These are phyloP conservation scores for Pseudopyrenochaeta lycopersici DNA, from an alignment of 2,329 filamentous ascomycete genomes.

Conservation along the genomic window DNA sequence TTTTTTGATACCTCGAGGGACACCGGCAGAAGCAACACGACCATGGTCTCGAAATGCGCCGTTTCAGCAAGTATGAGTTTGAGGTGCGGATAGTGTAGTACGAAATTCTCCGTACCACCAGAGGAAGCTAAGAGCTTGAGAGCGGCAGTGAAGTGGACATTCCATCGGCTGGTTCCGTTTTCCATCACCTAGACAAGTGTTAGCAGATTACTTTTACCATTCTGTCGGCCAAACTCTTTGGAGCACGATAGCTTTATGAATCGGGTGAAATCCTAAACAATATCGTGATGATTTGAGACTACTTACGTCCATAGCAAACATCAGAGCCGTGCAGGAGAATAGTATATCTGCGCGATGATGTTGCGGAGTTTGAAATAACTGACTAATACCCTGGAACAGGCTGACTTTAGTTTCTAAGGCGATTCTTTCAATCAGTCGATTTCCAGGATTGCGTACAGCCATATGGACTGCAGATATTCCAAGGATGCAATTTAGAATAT, in stretches of 20 bases:
- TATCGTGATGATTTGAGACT: too few species aligned
- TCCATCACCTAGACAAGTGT: conserved; percentile 23
- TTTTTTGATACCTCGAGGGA: conserved; percentile 20
- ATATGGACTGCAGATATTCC: conserved; percentile 32
- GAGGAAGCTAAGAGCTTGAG: conserved; percentile 25
- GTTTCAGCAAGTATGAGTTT: conserved; percentile 17
- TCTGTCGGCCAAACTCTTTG: not conserved
- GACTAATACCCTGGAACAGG: conserved; percentile 27
- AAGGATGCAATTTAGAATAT: conserved; percentile 28
- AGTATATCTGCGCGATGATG: conserved; percentile 25
- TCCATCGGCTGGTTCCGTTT: conserved; percentile 27
- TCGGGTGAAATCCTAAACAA: too few species aligned
- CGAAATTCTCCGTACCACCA: conserved; percentile 28
- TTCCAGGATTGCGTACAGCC: conserved; percentile 24
- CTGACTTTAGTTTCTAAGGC: conserved; percentile 30
- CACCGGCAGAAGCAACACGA: conserved; percentile 17
- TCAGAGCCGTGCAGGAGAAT: conserved; percentile 18
- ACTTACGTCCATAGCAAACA: conserved; percentile 37
- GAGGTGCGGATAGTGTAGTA: conserved; percentile 29
- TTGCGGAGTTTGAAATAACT: conserved; percentile 18
- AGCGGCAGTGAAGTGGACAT: conserved; percentile 25
- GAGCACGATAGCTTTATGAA: too few species aligned
- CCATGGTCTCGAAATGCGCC: conserved; percentile 27
- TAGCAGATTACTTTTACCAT: not conserved
- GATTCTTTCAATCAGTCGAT: conserved; percentile 18